Base-by-base conservation (phyloP, 495 filamentous ascomycete genomes). In the Daldinia grandis region DNA sequence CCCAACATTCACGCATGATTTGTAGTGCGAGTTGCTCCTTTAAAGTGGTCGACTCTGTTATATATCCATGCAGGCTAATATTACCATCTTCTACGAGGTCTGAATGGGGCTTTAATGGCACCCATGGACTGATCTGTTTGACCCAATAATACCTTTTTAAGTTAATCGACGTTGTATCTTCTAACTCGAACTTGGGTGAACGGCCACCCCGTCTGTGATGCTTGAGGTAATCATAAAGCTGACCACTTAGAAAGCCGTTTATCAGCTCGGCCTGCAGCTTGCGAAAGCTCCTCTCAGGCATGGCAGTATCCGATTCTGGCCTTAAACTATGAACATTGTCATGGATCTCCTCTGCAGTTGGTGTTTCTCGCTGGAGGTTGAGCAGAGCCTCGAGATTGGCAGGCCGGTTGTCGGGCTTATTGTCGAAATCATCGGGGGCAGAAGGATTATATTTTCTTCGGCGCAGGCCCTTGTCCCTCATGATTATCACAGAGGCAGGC, bases 1-100 rank as follows among this genome's bases (percentile, higher is more conserved):
- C 73, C 82, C 82, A 85, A 66, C 78, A 80, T 21, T 82, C 67
- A 4, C 81, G 81, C 73, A 83, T 76, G 49, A 83, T 21, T 44
- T 69, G 59, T 37, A 78, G 59, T 12, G 70, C 85, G 31, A 84
- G 66, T 62, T 59, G 72, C 65, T 78, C 59, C 62, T 82, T 83
- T 10, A 51, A 60, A 5, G 56, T 55, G 58, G 71, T 74, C n/a
- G 47, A 54, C 31, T 62, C 59, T 27, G 61, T 28, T 35, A 75
- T 42, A 35, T 81, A 79, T 7, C 74, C 77, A 7, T 60, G 59
- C n/a, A 78, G 47, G n/a, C 50, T 58, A 12, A 60, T 42, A 28
- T 74, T 63, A 5, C 44, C 21, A n/a, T 19, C 66, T 27, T 56
- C 30, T 49, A 19, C 27, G 31, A 51, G 37, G 12, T 54, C 50